Evolutionary conservation across 1,139 yeast species (phyloP), one percentile per base, ranked within the genome.

Genomic region (Petasospora rhodanensis): DNA sequence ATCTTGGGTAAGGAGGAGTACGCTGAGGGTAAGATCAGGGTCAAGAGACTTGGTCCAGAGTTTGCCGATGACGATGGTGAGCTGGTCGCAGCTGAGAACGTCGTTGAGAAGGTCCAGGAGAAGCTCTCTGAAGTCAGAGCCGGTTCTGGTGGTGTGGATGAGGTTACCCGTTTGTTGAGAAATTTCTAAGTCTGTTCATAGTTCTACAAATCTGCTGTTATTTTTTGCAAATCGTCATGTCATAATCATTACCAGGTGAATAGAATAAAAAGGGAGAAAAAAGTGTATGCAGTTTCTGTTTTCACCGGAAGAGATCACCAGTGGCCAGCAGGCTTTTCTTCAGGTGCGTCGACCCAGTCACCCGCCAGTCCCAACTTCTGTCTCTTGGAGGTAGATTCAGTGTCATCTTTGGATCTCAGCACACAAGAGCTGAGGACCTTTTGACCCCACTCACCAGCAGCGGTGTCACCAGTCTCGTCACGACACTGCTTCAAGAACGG

Each of bases 1-100:
- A 91, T 91, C 46, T 68, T 91, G 39, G 98, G 98, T 51, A 93
- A 91, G 59, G 96, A 89, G 58, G 98, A 91, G 61, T 86, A 64
- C 52, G 46, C 56, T 22, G 76, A 75, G 49, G 96, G 96, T 19
- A 71, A 81, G 46, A 68, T 89, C 37, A 79, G 95, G 65, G 79
- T 91, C 42, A 91, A 91, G 68, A 71, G 76, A 41, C 72, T 91
- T 45, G 96, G 96, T 32, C 86, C 85, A 51, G 95, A 93, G 51
- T 84, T 79, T 47, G 86, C 83, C 42, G 75, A 85, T 51, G 95
- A 86, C 54, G 85, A 83, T 52, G 98, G 98, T 41, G 91, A 79
- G 45, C 65, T 85, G 36, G 71, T 91, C 28, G 66, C 72, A 28
- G 58, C 74, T n/a, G 75, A 66, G 3, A 71, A 80, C 19, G 64